phyloP scores from a whole-genome alignment of 2,329 filamentous ascomycete genomes.

The Microascus cirrosus region DNA sequence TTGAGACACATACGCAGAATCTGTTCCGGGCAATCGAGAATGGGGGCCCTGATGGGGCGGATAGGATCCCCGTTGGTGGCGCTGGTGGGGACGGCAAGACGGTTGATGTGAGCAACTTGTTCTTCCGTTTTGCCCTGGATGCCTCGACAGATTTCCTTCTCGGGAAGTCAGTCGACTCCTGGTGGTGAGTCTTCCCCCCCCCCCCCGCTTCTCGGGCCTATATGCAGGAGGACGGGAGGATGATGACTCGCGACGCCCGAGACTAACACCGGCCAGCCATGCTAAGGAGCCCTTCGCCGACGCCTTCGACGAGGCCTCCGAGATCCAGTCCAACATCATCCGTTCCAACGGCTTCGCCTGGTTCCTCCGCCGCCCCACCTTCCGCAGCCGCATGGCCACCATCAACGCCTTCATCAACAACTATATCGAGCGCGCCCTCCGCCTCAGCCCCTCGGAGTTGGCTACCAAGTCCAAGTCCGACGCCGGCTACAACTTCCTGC shows the following conservation, averaged over 20 bases:
- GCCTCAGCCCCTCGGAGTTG: conserved; percentile 59
- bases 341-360: conserved; percentile 52
- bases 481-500: conserved; percentile 70
- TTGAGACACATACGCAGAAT: conserved; percentile 67
- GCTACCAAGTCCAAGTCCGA: conserved; percentile 60
- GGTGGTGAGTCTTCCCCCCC: conserved; percentile 6
- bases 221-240: no score
- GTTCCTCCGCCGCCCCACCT: conserved; percentile 53
- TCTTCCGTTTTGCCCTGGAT: conserved; percentile 80
- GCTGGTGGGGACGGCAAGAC: conserved; percentile 43
- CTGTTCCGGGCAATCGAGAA: conserved; percentile 59
- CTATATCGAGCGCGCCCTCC: conserved; percentile 66
- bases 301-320: conserved; percentile 71
- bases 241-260: not conserved
- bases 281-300: conserved; percentile 61
- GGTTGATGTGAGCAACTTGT: conserved; percentile 62
- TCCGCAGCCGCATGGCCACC: conserved; percentile 50
- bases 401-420: conserved; percentile 68
- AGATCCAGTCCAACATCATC: conserved; percentile 56
- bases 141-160: conserved; percentile 72
- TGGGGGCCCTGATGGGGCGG: conserved; percentile 41
- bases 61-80: conserved; percentile 48
- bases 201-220: not conserved
- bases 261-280: conserved; percentile 20
- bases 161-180: conserved; percentile 2